Conservation (phyloP, 2,329 filamentous ascomycete species). For the Sclerotinia spermophila region DNA sequence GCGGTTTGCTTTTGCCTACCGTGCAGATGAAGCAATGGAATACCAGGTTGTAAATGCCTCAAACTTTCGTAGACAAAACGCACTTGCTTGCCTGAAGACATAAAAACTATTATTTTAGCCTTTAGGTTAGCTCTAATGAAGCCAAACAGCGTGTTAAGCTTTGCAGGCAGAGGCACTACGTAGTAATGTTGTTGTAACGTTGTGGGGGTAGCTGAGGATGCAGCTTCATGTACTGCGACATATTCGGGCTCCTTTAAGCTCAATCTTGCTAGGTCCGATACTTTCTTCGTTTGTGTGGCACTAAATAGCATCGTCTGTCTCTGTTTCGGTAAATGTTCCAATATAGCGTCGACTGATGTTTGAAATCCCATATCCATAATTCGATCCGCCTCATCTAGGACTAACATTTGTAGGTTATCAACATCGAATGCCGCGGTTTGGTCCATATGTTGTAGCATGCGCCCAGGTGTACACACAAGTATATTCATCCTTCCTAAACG, state of each 20-base stretch:
- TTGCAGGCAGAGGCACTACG: slow-evolving; percentile 77
- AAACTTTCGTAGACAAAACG: slow-evolving; percentile 94
- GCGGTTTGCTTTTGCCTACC: slow-evolving; percentile 91
- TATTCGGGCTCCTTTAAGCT: slow-evolving; percentile 91
- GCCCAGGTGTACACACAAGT: slow-evolving; percentile 87
- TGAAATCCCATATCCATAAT: slow-evolving; percentile 99
- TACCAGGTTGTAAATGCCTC: slow-evolving; percentile 88
- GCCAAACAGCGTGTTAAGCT: slow-evolving; percentile 87
- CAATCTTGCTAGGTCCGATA: slow-evolving; percentile 85
- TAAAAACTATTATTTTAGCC: slow-evolving; percentile 90
- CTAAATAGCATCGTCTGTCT: slow-evolving; percentile 94
- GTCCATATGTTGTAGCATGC: slow-evolving; percentile 93
- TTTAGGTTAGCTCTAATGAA: slow-evolving; percentile 91
- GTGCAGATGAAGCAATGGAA: slow-evolving; percentile 87
- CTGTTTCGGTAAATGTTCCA: slow-evolving; percentile 82
- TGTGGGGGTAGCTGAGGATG: slow-evolving; percentile 73
- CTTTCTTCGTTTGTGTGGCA: slow-evolving; percentile 91
- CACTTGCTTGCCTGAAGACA: slow-evolving; percentile 94
- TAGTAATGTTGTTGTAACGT: slow-evolving; percentile 90
- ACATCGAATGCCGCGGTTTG: slow-evolving; percentile 89
- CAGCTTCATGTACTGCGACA: slow-evolving; percentile 85
- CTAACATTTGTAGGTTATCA: slow-evolving; percentile 86
- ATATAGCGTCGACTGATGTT: slow-evolving; percentile 80
- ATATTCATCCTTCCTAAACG: slow-evolving; percentile 92
- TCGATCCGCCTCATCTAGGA: slow-evolving; percentile 92